Evolutionary conservation across 1,284 basidiomycete genomes (phyloP).

Genomic region (Wolfiporia cocos): DNA sequence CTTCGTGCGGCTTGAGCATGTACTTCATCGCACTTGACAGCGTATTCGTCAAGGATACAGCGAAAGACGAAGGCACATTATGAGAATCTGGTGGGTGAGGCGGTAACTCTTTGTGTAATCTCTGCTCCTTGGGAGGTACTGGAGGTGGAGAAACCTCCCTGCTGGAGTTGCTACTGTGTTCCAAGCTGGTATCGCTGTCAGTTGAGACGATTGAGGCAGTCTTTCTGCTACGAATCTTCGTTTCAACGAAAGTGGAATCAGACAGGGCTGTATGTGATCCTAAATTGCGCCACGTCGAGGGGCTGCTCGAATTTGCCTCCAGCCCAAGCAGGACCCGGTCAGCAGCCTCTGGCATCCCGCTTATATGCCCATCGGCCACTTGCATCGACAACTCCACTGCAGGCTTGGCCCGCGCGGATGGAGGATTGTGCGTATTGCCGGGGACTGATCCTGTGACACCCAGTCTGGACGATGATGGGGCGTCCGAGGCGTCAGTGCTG

Average conservation of each 20-base stretch:
- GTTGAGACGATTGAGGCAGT: slow-evolving; percentile 32
- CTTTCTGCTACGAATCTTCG: slow-evolving; percentile 32
- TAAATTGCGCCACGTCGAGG: slow-evolving; percentile 12
- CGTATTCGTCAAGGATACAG: slow-evolving; percentile 41
- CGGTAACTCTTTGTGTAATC: too few species aligned
- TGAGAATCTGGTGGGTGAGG: neutral
- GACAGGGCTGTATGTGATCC: slow-evolving; percentile 18
- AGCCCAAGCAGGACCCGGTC: slow-evolving; percentile 47
- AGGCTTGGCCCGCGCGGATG: slow-evolving; percentile 51
- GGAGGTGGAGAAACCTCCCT: slow-evolving; percentile 15
- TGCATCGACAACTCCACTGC: slow-evolving; percentile 49
- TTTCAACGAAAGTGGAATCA: slow-evolving; percentile 29
- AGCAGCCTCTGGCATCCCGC: slow-evolving; percentile 30
- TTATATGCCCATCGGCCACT: slow-evolving; percentile 45
- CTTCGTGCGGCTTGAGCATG: slow-evolving; percentile 36
- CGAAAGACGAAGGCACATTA: slow-evolving; percentile 28
- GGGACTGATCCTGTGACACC: slow-evolving; percentile 10
- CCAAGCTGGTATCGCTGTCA: slow-evolving; percentile 32
- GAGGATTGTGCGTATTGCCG: slow-evolving; percentile 24
- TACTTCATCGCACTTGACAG: slow-evolving; percentile 53
- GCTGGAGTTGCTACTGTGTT: slow-evolving; percentile 16
- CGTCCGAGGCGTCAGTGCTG: slow-evolving; percentile 19
- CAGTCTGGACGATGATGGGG: slow-evolving; percentile 12
- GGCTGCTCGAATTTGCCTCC: slow-evolving; percentile 26
- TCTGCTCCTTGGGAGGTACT: slow-evolving; percentile 24